phyloP scores from a whole-genome alignment of 441 rosid genomes.

The Populus hybrid region DNA sequence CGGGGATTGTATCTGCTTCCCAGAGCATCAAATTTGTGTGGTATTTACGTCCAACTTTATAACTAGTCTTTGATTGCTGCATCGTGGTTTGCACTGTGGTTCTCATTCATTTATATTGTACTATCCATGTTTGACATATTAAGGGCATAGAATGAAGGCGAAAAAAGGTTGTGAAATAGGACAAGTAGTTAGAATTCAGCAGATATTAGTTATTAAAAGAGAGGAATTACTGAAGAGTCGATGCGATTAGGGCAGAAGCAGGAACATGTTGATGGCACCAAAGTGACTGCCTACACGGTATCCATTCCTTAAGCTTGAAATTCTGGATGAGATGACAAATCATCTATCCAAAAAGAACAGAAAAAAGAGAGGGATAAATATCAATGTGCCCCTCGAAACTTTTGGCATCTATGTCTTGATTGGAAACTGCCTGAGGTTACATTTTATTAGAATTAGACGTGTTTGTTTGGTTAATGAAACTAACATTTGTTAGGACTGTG shows the following conservation, averaged over 20 bases:
- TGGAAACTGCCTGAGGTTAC: neutral
- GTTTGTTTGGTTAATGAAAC: neutral
- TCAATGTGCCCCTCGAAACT: neutral
- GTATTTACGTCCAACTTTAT: constrained; percentile 37
- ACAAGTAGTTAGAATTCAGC: neutral
- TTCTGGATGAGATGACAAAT: neutral
- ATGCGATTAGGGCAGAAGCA: neutral
- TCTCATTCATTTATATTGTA: neutral
- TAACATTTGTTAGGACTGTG: neutral
- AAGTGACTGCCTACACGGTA: neutral
- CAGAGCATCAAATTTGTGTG: constrained; percentile 95
- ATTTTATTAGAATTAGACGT: neutral
- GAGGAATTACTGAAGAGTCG: neutral
- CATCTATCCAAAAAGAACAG: neutral
- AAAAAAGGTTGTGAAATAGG: neutral
- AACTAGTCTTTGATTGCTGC: constrained; percentile 2
- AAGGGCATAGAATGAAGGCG: neutral
- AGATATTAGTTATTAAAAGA: neutral
- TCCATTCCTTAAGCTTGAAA: neutral
- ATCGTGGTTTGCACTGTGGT: constrained; percentile 1
- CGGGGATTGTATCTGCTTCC: constrained; percentile 94
- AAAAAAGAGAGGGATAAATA: neutral
- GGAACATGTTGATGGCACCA: neutral
- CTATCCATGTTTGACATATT: neutral
- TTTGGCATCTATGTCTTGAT: neutral